A percentile compares a stretch with the other conserved stretches of the same genome.
Conservation (phyloP, 768 basidiomycete genomes). For the Floccularia luteovirens region DNA sequence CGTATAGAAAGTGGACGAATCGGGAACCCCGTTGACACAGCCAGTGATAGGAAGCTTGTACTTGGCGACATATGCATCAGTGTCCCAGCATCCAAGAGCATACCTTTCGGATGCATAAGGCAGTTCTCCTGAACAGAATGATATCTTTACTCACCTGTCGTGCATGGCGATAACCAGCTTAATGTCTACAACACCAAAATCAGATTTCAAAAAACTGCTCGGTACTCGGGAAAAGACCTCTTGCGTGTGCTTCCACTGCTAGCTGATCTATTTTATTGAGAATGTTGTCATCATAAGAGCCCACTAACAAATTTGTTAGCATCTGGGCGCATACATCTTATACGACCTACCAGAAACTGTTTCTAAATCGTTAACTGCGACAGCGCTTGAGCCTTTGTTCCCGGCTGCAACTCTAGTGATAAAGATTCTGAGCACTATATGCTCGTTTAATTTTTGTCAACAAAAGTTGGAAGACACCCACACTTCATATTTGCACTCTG, state of each 20-base stretch:
- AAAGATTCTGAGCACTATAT: conserved; percentile 14
- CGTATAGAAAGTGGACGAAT: conserved; percentile 16
- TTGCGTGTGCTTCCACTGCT: conserved; percentile 14
- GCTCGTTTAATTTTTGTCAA: background rate
- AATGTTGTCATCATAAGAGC: conserved; percentile 16
- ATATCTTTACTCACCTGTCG: too few relatives aligned
- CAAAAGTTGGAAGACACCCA: background rate
- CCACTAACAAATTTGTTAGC: conserved; percentile 8
- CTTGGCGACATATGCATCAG: conserved; percentile 17
- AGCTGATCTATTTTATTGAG: conserved; percentile 14
- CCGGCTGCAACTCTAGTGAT: conserved; percentile 14
- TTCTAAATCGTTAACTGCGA: conserved; percentile 14
- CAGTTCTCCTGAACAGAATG: too few relatives aligned
- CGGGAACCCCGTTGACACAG: conserved; percentile 16
- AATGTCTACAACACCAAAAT: conserved; percentile 10
- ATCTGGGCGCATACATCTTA: background rate
- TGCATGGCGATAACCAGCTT: conserved; percentile 19
- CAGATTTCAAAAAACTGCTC: background rate
- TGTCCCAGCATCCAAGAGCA: conserved; percentile 18
- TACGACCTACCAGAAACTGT: conserved; percentile 11
- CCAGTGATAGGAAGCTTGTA: conserved; percentile 13
- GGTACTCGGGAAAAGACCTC: conserved; percentile 7
- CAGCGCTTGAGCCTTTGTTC: conserved; percentile 15
- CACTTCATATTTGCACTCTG: conserved; percentile 12
- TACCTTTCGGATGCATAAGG: too few relatives aligned